A percentile compares a stretch with the other conserved stretches of the same genome.
Conservation (phyloP, 345 rosid species). For the Boechera divaricarpa region DNA sequence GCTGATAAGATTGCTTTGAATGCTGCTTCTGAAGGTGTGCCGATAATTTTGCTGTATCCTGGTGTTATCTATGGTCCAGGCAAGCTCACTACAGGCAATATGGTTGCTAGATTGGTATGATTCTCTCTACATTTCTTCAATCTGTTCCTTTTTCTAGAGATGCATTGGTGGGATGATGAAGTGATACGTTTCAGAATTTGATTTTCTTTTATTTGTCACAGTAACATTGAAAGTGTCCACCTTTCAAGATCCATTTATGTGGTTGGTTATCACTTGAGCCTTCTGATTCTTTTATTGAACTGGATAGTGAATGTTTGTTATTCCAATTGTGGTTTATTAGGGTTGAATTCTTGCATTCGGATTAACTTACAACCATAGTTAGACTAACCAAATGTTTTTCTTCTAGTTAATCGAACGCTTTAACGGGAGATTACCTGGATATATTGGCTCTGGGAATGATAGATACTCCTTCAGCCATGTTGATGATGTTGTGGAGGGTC, state of each 20-base stretch:
- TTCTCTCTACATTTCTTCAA: slow-evolving; percentile 6
- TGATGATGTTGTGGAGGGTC: slow-evolving; percentile 87
- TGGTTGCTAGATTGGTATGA: slow-evolving; percentile 73
- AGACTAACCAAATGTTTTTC: slow-evolving; percentile 11
- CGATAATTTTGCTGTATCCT: slow-evolving; percentile 72
- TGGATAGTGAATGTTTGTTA: background rate
- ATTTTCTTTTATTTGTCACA: slow-evolving; percentile 8
- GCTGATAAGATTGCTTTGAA: slow-evolving; percentile 80
- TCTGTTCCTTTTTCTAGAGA: background rate
- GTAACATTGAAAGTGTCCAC: background rate
- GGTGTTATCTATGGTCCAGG: slow-evolving; percentile 92
- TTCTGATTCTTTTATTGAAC: background rate
- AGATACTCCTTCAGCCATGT: slow-evolving; percentile 76
- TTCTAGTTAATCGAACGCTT: slow-evolving; percentile 83
- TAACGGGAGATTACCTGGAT: slow-evolving; percentile 84
- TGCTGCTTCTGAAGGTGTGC: slow-evolving; percentile 75
- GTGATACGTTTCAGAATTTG: slow-evolving; percentile 4
- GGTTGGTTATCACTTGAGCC: background rate
- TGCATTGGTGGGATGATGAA: slow-evolving; percentile 1
- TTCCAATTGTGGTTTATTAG: background rate
- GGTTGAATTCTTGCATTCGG: background rate
- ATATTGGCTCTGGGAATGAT: slow-evolving; percentile 76
- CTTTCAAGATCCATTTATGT: background rate
- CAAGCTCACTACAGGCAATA: slow-evolving; percentile 77
- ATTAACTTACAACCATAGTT: slow-evolving; percentile 1